Evolutionary conservation across 2,329 filamentous ascomycete genomes (phyloP), one percentile per base, ranked within the genome.

Genomic region (Cercospora berteroae): DNA sequence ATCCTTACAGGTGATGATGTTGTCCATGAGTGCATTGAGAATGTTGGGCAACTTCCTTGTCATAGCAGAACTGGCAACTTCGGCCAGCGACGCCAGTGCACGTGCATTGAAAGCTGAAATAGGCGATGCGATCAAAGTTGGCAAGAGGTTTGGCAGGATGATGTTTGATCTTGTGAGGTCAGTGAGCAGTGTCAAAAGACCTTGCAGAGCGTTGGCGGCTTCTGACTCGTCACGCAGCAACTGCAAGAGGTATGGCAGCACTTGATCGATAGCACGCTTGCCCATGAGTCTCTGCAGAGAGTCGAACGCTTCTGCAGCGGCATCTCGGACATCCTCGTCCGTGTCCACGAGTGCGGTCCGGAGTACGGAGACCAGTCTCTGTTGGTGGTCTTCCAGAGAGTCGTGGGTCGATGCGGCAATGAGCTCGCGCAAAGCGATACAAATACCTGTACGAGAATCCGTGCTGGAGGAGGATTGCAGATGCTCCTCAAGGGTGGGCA

Each of bases 271-370:
- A 63, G 93, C 94, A 75, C 88, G 91, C 85, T 97, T 98, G 82
- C 95, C 95, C 70, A 98, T 84, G 61, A 96, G 92, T 75, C 94
- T 91, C 80, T 99, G 95, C 67, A 99, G 81, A 36, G 94, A 92
- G 79, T 99, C 95, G 76, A 99, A 99, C 1, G 95, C 95, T 80
- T 99, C 95, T 23, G 96, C 95, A 27, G 96, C 95, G 66, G 95
- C 93, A 79, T 99, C 95, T 78, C 95, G 87, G 59, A 99, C 96
- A 67, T 97, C 92, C 69, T 88, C 88, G 76, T 97, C 91, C 10
- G 89, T 89, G 79, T 99, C 96, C 59, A 94, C 96, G 64, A 99
- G 86, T 27, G 94, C 95, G 56, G 93, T 93, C 62, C 95, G 90
- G 58, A 99, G 93, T 65, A 98, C 94, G 16, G 93, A 93, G 72